Evolutionary conservation across 2,329 filamentous ascomycete species (phyloP).

Genomic region (Neofusicoccum cordaticola): DNA sequence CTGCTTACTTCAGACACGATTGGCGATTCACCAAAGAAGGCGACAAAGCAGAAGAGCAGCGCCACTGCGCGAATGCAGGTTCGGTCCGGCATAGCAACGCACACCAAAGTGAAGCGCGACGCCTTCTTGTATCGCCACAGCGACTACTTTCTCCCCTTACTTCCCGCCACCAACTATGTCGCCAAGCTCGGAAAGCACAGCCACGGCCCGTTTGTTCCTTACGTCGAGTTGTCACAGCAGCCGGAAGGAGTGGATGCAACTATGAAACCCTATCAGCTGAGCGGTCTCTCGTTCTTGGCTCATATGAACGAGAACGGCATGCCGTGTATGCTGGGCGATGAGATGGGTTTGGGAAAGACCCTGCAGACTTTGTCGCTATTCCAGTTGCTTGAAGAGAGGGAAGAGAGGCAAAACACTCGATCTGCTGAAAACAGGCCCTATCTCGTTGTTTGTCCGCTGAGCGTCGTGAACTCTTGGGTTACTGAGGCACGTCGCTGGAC

Average conservation of each 20-base stretch:
- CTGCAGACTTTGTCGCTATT: conserved; percentile 97
- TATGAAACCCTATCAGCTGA: conserved; percentile 95
- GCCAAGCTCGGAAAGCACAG: conserved; percentile 32
- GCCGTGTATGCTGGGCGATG: conserved; percentile 95
- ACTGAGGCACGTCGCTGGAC: conserved; percentile 98
- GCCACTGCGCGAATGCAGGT: conserved; percentile 41
- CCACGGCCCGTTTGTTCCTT: conserved; percentile 33
- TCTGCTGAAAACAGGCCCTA: conserved; percentile 75
- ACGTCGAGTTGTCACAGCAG: conserved; percentile 42
- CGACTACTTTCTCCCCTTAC: conserved; percentile 46
- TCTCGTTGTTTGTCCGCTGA: conserved; percentile 92
- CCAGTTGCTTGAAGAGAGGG: conserved; percentile 92
- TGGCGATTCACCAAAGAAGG: not conserved
- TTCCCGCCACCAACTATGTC: conserved; percentile 45
- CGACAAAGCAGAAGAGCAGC: conserved; percentile 21
- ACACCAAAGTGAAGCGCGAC: conserved; percentile 45
- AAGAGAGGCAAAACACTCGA: conserved; percentile 72
- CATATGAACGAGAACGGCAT: conserved; percentile 99
- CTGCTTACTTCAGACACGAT: conserved; percentile 34
- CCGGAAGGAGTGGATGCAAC: conserved; percentile 47
- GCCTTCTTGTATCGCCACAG: conserved; percentile 46
- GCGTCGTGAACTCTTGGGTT: conserved; percentile 97
- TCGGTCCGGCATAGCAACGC: conserved; percentile 40
- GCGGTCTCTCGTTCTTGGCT: conserved; percentile 97
- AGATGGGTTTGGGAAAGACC: conserved; percentile 99